phyloP scores from a whole-genome alignment of 108 stramenopile genomes.

The Nitzschia sp. region DNA sequence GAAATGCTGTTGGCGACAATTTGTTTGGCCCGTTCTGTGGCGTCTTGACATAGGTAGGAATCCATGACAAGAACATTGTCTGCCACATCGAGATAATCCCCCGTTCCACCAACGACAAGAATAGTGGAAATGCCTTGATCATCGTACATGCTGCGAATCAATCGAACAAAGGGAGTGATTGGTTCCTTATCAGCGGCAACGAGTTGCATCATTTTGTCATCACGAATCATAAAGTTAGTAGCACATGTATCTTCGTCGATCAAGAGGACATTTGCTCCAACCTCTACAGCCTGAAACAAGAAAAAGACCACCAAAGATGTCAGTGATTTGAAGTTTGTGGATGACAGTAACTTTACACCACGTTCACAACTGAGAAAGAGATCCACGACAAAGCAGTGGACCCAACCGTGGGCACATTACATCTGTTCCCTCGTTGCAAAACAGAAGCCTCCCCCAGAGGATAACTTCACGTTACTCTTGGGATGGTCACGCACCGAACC shows the following conservation, averaged over 20 bases:
- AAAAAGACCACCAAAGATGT: background rate
- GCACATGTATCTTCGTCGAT: slow-evolving; percentile 97
- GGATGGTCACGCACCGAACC: slow-evolving; percentile 40
- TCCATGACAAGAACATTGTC: slow-evolving; percentile 92
- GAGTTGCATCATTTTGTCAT: slow-evolving; percentile 91
- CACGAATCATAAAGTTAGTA: slow-evolving; percentile 93
- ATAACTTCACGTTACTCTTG: slow-evolving; percentile 29
- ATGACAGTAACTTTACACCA: slow-evolving; percentile 20
- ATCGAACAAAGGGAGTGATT: slow-evolving; percentile 91
- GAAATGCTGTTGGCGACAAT: slow-evolving; percentile 49
- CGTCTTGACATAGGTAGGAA: slow-evolving; percentile 80
- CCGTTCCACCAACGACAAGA: slow-evolving; percentile 90
- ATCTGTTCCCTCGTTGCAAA: slow-evolving; percentile 20
- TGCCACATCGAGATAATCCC: slow-evolving; percentile 94
- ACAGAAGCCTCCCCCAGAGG: slow-evolving; percentile 43
- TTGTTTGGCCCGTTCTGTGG: slow-evolving; percentile 77
- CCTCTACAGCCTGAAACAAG: slow-evolving; percentile 66
- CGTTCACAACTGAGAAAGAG: slow-evolving; percentile 15
- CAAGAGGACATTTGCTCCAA: slow-evolving; percentile 83
- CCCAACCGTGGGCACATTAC: slow-evolving; percentile 11
- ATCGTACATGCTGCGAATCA: slow-evolving; percentile 80
- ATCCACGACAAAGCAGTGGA: background rate
- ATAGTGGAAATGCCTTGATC: slow-evolving; percentile 80
- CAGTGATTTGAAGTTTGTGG: slow-evolving; percentile 3
- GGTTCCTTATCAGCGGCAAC: slow-evolving; percentile 92